Conservation (phyloP, 164 flowering plant species). For the Vitis amurensis region DNA sequence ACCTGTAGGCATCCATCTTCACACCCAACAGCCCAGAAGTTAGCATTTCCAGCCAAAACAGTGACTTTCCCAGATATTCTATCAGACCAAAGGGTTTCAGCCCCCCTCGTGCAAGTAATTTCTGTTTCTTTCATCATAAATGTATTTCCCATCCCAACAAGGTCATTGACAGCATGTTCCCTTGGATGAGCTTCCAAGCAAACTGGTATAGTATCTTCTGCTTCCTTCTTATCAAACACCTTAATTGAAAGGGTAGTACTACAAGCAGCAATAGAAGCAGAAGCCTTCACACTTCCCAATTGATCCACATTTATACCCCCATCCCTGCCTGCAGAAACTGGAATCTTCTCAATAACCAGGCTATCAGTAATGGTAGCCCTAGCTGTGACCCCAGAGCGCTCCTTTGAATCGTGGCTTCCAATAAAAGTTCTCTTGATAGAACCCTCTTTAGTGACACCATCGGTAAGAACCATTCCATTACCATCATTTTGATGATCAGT, state of each 20-base stretch:
- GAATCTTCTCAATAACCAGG: constrained; percentile 86
- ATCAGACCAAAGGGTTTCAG: constrained; percentile 85
- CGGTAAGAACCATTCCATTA: constrained; percentile 32
- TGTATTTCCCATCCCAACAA: constrained; percentile 62
- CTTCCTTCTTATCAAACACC: constrained; percentile 79
- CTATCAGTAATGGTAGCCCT: constrained; percentile 75
- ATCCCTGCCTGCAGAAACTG: constrained; percentile 46
- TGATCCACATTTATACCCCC: constrained; percentile 55
- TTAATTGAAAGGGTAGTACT: constrained; percentile 53
- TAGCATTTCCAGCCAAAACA: constrained; percentile 94
- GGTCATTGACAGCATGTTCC: constrained; percentile 76
- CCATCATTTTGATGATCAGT: constrained; percentile 45
- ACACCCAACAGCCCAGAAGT: constrained; percentile 98
- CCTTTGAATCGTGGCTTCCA: constrained; percentile 49
- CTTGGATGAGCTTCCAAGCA: constrained; percentile 83
- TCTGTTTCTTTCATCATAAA: constrained; percentile 74
- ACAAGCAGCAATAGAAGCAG: constrained; percentile 31
- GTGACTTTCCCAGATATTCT: constrained; percentile 80
- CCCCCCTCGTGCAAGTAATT: constrained; percentile 67
- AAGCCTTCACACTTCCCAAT: constrained; percentile 34
- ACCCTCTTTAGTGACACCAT: constrained; percentile 38
- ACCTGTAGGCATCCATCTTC: constrained; percentile 98
- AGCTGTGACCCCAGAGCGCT: constrained; percentile 75
- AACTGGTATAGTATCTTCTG: constrained; percentile 51
- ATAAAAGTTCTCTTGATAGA: constrained; percentile 43